A percentile compares a stretch with the other conserved stretches of the same genome.
phyloP scores from a whole-genome alignment of 208 protist genomes.

The Tetramitus jugosus region DNA sequence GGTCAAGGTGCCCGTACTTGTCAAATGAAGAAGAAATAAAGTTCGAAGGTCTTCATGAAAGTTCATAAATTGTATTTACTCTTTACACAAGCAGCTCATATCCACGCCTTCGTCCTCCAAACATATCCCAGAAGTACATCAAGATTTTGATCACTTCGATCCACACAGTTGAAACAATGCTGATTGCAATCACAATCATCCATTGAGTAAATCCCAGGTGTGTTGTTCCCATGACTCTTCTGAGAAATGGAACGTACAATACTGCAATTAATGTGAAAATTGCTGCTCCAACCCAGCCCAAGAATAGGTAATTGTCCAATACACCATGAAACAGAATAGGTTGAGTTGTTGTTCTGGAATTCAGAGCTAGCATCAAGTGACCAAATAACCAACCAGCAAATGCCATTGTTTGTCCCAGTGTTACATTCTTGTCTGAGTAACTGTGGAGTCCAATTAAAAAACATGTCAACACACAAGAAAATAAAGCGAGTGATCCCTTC shows the following conservation, averaged over 20 bases:
- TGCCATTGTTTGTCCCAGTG: neutral
- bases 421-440: neutral
- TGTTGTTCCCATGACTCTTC: neutral
- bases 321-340: neutral
- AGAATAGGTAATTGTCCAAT: neutral
- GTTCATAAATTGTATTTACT: no score
- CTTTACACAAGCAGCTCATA: no score
- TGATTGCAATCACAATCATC: neutral
- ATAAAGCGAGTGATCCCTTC: neutral
- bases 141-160: neutral
- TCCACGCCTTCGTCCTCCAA: no score
- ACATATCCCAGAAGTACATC: no score
- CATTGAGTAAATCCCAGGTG: neutral
- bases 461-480: neutral
- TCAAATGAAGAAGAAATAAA: no score
- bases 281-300: neutral
- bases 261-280: neutral
- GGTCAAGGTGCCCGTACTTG: no score
- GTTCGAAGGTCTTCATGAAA: no score
- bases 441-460: neutral
- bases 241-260: neutral
- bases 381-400: neutral
- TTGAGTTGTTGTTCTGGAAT: neutral
- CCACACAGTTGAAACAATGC: neutral
- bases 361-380: neutral